phyloP scores from a whole-genome alignment of 768 basidiomycete species.

The Lactifluus volemus region DNA sequence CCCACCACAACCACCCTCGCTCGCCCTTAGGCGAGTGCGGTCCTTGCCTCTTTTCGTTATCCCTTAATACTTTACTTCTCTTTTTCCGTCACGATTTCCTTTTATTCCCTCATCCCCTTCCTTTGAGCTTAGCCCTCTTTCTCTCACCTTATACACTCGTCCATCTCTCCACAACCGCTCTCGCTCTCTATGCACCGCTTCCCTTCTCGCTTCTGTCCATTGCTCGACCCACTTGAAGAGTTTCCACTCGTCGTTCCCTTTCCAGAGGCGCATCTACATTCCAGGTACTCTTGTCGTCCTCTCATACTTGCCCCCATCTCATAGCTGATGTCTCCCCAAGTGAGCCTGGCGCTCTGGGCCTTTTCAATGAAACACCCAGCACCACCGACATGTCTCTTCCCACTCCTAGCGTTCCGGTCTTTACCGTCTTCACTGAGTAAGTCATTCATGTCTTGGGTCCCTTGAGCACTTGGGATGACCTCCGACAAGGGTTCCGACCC shows the following conservation, averaged over 20 bases:
- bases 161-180: background rate
- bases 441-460: conserved; percentile 4
- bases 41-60: conserved; percentile 10
- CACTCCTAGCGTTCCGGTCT: conserved; percentile 7
- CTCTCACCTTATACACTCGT: background rate
- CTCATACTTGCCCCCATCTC: background rate
- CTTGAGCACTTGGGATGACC: background rate
- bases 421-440: conserved; percentile 5
- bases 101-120: conserved; percentile 13
- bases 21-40: conserved; percentile 16
- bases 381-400: conserved; percentile 17
- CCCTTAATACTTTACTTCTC: conserved; percentile 14
- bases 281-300: conserved; percentile 4
- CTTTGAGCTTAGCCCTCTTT: conserved; percentile 16
- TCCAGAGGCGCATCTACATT: conserved; percentile 5
- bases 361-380: conserved; percentile 19
- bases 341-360: conserved; percentile 16
- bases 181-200: conserved; percentile 4
- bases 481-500: conserved; percentile 2
- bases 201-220: background rate
- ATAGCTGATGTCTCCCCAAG: conserved; percentile 8
- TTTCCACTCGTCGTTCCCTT: conserved; percentile 18
- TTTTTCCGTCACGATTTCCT: conserved; percentile 14
- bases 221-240: conserved; percentile 18
- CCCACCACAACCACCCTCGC: conserved; percentile 7